These are phyloP conservation scores for Chenopodium berlandieri DNA, from an alignment of 148 eudicot genomes.

Conservation along the genomic window DNA sequence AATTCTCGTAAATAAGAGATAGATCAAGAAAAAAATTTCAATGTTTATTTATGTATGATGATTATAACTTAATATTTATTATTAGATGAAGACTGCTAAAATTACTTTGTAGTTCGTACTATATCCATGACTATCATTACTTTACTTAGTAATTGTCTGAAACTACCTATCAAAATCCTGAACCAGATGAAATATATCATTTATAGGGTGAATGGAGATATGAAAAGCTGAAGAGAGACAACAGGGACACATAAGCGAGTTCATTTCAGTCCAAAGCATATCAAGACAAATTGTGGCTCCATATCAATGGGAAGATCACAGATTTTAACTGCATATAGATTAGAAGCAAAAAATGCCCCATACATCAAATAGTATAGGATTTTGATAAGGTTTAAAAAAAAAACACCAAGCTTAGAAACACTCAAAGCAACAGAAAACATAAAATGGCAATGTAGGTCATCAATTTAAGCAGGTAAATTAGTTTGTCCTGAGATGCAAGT, in stretches of 20 bases:
- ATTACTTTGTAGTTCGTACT: no score
- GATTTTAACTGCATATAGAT: background rate
- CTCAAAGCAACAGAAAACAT: constrained; percentile 3
- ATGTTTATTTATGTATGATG: no score
- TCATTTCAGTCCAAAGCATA: background rate
- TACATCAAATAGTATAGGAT: background rate
- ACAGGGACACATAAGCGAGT: background rate
- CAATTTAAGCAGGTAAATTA: background rate
- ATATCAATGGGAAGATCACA: background rate
- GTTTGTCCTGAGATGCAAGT: background rate
- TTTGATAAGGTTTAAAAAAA: background rate
- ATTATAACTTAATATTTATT: no score
- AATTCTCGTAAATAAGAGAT: no score
- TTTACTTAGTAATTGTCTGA: no score
- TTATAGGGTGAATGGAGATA: background rate
- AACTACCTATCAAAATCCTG: background rate
- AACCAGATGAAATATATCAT: background rate
- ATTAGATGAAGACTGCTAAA: no score
- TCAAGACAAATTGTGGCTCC: background rate
- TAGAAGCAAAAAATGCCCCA: background rate
- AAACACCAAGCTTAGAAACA: background rate
- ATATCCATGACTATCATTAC: background rate
- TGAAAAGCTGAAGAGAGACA: background rate
- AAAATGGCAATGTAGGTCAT: background rate
- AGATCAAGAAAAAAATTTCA: no score